These are phyloP conservation scores for Curvularia sp. DNA, from an alignment of 2,329 filamentous ascomycete species.

Conservation along the genomic window DNA sequence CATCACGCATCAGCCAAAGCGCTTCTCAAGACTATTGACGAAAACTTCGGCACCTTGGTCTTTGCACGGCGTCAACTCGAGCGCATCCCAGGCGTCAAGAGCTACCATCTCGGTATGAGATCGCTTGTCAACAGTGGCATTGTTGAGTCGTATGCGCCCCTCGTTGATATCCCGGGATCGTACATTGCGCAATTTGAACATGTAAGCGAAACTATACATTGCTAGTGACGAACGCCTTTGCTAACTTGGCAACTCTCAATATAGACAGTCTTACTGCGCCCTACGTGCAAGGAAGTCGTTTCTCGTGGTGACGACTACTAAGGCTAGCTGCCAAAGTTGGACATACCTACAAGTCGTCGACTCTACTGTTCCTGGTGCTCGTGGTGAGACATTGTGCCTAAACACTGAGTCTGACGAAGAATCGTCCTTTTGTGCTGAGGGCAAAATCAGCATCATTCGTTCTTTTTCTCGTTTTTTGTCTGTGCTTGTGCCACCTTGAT, in stretches of 20 bases:
- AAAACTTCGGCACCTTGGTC: slow-evolving; percentile 91
- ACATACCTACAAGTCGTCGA: not conserved
- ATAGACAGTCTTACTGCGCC: slow-evolving; percentile 44
- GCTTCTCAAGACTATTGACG: slow-evolving; percentile 85
- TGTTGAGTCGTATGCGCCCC: slow-evolving; percentile 85
- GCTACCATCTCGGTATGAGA: slow-evolving; percentile 89
- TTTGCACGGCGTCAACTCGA: slow-evolving; percentile 91
- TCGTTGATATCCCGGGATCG: slow-evolving; percentile 88
- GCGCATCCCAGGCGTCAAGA: slow-evolving; percentile 79
- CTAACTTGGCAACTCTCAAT: slow-evolving; percentile 9
- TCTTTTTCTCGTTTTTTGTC: not conserved
- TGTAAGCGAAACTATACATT: slow-evolving; percentile 63
- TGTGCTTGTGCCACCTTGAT: not conserved
- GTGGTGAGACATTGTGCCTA: not conserved
- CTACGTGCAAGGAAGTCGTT: slow-evolving; percentile 79
- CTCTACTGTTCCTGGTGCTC: not conserved
- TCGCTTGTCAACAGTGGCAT: slow-evolving; percentile 81
- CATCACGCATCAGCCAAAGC: slow-evolving; percentile 81
- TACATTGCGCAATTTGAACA: slow-evolving; percentile 96
- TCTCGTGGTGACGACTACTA: slow-evolving; percentile 86
- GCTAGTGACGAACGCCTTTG: no score
- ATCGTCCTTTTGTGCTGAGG: not conserved
- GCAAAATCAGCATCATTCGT: not conserved
- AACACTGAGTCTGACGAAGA: not conserved
- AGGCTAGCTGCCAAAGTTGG: slow-evolving; percentile 6